Conservation (phyloP, 805 yeast species). For the Schizosaccharomyces cryophilus region DNA sequence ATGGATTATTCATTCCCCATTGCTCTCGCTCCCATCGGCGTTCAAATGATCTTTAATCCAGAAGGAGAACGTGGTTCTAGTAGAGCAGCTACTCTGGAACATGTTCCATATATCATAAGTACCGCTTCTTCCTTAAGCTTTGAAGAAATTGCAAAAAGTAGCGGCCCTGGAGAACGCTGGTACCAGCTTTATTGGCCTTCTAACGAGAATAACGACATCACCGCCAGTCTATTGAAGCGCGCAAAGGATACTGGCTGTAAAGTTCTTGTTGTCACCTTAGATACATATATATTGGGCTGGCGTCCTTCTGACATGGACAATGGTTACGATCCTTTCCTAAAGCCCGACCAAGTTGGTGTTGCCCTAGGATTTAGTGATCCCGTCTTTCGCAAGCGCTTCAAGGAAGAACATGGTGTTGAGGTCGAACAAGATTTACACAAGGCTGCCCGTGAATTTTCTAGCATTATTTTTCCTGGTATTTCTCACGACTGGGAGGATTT, state of each 20-base stretch:
- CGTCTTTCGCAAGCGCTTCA: constrained; percentile 9
- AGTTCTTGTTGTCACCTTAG: constrained; percentile 9
- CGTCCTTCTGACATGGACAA: constrained; percentile 12
- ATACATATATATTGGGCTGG: constrained; percentile 10
- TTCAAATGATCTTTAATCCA: constrained; percentile 10
- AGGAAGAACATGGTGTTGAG: constrained; percentile 5
- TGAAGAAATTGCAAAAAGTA: constrained; percentile 8
- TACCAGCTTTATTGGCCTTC: constrained; percentile 9
- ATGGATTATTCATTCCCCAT: constrained; percentile 9
- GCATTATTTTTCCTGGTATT: constrained; percentile 23
- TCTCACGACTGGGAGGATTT: constrained; percentile 8
- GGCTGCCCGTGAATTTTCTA: constrained; percentile 20
- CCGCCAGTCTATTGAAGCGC: constrained; percentile 6
- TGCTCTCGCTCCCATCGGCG: constrained; percentile 12
- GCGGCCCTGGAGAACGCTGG: constrained; percentile 7
- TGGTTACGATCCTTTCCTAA: constrained; percentile 11
- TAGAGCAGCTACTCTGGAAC: constrained; percentile 10
- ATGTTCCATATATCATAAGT: constrained; percentile 12
- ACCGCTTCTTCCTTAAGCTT: constrained; percentile 10
- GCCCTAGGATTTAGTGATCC: constrained; percentile 13
- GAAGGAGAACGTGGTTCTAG: constrained; percentile 12
- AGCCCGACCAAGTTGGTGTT: constrained; percentile 8
- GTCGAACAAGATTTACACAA: background rate
- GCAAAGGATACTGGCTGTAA: constrained; percentile 7
- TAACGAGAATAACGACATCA: constrained; percentile 5